phyloP scores from a whole-genome alignment of 129 eudicot genomes.

The Silybum marianum region DNA sequence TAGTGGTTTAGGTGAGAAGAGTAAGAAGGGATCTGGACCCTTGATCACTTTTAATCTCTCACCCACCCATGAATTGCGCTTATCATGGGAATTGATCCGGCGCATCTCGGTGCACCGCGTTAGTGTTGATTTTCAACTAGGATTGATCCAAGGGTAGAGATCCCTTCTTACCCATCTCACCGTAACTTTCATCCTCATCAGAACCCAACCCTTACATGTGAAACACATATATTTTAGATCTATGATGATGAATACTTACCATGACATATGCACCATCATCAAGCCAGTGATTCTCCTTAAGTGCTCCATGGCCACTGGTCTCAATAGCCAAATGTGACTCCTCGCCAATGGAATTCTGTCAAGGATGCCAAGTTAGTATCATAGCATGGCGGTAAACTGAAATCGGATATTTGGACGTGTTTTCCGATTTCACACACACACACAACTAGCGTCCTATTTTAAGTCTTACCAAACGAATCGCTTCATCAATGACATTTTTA shows the following conservation, averaged over 20 bases:
- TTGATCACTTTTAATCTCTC: no score
- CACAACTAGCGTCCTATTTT: not conserved
- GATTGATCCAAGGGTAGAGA: no score
- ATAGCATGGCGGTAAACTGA: slow-evolving; percentile 12
- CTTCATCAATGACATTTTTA: slow-evolving; percentile 97
- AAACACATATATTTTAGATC: not conserved
- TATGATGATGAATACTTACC: slow-evolving; percentile 45
- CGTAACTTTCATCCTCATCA: no score
- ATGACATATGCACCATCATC: slow-evolving; percentile 99
- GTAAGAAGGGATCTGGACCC: no score
- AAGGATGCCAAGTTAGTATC: not conserved
- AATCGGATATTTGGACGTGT: not conserved
- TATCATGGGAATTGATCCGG: no score
- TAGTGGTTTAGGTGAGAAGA: no score
- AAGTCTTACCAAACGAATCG: slow-evolving; percentile 73
- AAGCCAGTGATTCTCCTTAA: slow-evolving; percentile 99
- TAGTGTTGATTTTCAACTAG: no score
- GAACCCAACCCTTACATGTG: no score
- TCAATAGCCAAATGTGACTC: slow-evolving; percentile 98
- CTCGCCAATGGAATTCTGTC: slow-evolving; percentile 90
- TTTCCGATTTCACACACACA: not conserved
- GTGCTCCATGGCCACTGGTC: slow-evolving; percentile 99
- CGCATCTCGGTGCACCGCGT: no score
- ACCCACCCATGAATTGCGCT: no score
- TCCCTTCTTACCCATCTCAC: no score